Percentiles rank a stretch among this genome's conserved stretches.
phyloP scores from a whole-genome alignment of 129 eudicot genomes.

The Flaveria ramosissima region DNA sequence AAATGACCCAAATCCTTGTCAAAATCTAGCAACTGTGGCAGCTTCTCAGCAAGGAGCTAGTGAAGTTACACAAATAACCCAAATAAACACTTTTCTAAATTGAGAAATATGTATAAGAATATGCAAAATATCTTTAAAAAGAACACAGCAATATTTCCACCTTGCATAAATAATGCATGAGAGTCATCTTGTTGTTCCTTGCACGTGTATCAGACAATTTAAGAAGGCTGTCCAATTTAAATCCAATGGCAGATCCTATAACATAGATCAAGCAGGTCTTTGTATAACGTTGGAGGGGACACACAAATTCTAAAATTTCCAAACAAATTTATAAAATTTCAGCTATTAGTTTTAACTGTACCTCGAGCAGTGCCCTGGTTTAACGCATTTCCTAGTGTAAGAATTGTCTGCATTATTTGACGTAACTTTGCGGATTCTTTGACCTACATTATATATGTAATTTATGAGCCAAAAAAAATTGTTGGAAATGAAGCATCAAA shows the following conservation, averaged over 20 bases:
- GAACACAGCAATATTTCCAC: constrained; percentile 36
- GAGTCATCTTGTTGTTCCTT: constrained; percentile 91
- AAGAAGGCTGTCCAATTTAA: constrained; percentile 92
- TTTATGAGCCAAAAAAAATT: neutral
- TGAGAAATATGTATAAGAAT: constrained; percentile 9
- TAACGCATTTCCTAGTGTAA: constrained; percentile 92
- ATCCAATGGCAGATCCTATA: constrained; percentile 94
- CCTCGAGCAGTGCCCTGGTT: constrained; percentile 99
- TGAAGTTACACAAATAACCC: constrained; percentile 31
- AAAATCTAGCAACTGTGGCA: constrained; percentile 93
- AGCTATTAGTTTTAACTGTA: constrained; percentile 26
- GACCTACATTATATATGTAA: constrained; percentile 45
- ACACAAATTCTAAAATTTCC: constrained; percentile 15
- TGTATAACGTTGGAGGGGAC: neutral
- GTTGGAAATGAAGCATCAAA: neutral
- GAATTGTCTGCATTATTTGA: constrained; percentile 94
- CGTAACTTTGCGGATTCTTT: constrained; percentile 84
- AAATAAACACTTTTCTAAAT: constrained; percentile 9
- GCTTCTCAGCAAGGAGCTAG: constrained; percentile 86
- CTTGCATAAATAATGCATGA: constrained; percentile 98
- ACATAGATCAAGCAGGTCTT: constrained; percentile 21
- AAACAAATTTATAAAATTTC: neutral
- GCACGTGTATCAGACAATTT: constrained; percentile 97
- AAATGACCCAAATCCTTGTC: constrained; percentile 85
- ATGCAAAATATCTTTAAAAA: neutral